Evolutionary conservation across 441 rosid genomes (phyloP).

Genomic region (Corymbia calophylla): DNA sequence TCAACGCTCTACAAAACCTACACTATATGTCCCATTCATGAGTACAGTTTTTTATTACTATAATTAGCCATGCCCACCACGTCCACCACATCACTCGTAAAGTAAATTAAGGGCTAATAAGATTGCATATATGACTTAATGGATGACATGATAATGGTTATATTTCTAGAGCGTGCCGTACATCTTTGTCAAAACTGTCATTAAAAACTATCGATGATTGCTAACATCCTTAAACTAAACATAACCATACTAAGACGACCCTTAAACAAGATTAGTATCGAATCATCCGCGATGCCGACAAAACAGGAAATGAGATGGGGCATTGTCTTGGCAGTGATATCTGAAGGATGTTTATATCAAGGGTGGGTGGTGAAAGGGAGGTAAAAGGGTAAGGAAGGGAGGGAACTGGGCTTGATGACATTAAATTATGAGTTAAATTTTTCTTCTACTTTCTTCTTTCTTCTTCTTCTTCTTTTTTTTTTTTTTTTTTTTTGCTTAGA

Average conservation of each 20-base stretch:
- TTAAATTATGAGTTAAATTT: conserved; percentile 1
- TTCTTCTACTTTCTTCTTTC: not conserved
- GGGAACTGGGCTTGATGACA: not conserved
- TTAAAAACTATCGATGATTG: not conserved
- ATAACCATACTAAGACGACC: not conserved
- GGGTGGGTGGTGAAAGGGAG: conserved; percentile 41
- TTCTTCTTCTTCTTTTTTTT: not conserved
- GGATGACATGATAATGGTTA: not conserved
- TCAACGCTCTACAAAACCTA: not conserved
- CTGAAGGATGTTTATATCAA: conserved; percentile 22
- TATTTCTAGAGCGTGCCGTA: not conserved
- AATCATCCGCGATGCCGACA: not conserved
- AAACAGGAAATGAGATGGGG: not conserved
- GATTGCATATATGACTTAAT: not conserved
- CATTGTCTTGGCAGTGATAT: conserved; percentile 3
- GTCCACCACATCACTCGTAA: not conserved
- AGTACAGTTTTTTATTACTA: not conserved
- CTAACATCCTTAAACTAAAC: not conserved
- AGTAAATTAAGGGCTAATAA: not conserved
- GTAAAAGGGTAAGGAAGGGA: not conserved
- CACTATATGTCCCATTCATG: not conserved
- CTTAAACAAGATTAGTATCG: not conserved
- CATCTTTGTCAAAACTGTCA: not conserved
- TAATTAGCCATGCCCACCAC: not conserved
- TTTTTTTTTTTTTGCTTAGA: conserved; percentile 26